Base-by-base conservation (phyloP, 2,329 filamentous ascomycete species). In the Pezicula radicicola region DNA sequence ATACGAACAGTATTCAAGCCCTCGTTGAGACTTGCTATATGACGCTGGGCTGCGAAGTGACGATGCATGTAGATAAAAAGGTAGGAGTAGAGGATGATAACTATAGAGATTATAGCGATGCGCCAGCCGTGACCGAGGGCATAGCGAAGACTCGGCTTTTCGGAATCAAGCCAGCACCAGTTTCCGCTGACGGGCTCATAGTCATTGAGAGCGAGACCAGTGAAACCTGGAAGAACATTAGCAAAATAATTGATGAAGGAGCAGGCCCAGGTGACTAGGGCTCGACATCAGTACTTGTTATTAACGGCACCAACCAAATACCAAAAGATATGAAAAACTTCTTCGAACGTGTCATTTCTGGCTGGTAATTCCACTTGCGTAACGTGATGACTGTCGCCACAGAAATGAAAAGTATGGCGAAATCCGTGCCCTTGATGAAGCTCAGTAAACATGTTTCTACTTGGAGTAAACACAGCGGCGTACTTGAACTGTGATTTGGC, bases 351-450 rank as follows among this genome's bases (percentile, higher is more conserved):
- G 40, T 33, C 21, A 49, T 48, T n/a, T 68, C 56, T n/a, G 66
- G 62, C 53, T 71, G 58, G 37, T 66, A 65, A 3, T 67, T 65
- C 48, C 62, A 65, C 46, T 66, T 63, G 15, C 64, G 68, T 12
- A 76, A 67, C 0, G 70, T 72, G 30, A 73, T 63, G 10, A 75
- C 64, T 4, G 72, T 74, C 2, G 71, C 65, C 16, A 77, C 63
- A 12, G 73, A 67, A 25, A 77, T 76, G 35, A 72, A 68, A 13
- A 77, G 64, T 48, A 77, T 73, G 28, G 69, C 71, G 53, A 75
- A 71, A 51, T 72, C 70, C 21, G 66, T 66, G 3, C 71, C 69
- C 58, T 58, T 10, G 4, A 4, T 25, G 2, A 33, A 33, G 30
- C 30, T 33, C 15, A 13, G 9, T 47, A 12, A 47, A 25, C 36